Conservation (phyloP, 2,329 filamentous ascomycete genomes). For the Colletotrichum magnum region DNA sequence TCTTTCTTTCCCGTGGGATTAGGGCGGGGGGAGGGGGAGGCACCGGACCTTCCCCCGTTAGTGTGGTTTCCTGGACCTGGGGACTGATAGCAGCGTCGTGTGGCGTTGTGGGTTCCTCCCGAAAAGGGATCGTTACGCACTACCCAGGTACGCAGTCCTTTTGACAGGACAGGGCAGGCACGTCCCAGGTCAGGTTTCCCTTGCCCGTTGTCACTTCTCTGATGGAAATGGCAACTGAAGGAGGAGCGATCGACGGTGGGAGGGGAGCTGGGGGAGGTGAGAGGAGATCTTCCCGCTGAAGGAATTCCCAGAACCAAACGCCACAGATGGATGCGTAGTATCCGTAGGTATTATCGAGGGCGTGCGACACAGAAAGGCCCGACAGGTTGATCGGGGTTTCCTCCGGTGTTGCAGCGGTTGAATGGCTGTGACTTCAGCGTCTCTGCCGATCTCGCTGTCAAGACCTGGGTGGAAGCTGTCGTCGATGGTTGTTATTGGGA, state of each 20-base stretch:
- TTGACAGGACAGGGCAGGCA: background rate
- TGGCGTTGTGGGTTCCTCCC: constrained; percentile 28
- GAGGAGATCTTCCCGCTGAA: constrained; percentile 5
- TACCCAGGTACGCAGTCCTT: background rate
- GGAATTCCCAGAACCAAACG: background rate
- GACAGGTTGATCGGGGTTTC: background rate
- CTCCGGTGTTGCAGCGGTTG: background rate
- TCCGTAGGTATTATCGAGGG: too few relatives aligned
- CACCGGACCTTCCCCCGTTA: too few relatives aligned
- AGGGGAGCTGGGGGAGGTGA: background rate
- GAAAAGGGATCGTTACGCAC: background rate
- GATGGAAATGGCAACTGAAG: too few relatives aligned
- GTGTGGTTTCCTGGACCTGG: background rate
- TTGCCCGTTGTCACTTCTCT: too few relatives aligned
- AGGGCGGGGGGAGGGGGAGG: too few relatives aligned
- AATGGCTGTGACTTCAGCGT: background rate
- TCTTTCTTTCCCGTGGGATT: background rate
- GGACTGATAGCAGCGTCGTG: background rate
- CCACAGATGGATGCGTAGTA: too few relatives aligned
- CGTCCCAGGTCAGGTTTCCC: too few relatives aligned
- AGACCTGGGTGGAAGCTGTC: too few relatives aligned
- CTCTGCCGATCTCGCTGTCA: too few relatives aligned
- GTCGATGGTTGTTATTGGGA: constrained; percentile 26
- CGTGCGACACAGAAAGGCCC: background rate
- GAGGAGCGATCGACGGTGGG: background rate